Percentiles rank a stretch among this genome's conserved stretches.
phyloP scores from a whole-genome alignment of 495 filamentous ascomycete species.

The Daldinia concentrica region DNA sequence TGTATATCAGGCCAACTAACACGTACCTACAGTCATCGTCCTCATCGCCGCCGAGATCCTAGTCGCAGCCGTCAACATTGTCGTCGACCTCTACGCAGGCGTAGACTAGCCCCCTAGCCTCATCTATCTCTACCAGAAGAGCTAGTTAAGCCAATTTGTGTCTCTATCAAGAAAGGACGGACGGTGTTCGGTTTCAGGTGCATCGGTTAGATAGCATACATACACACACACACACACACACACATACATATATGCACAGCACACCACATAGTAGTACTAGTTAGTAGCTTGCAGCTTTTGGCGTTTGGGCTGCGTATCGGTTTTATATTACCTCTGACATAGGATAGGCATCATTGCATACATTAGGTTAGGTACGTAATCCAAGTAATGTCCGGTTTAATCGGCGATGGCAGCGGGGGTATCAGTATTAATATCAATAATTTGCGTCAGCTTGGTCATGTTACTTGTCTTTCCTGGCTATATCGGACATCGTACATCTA shows the following conservation, averaged over 20 bases:
- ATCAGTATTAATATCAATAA: neutral
- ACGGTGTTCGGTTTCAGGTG: constrained; percentile 10
- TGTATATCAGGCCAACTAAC: neutral
- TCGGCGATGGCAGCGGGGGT: neutral
- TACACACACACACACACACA: neutral
- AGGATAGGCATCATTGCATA: constrained; percentile 1
- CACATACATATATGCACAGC: neutral
- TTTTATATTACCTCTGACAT: neutral
- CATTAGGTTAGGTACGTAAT: neutral
- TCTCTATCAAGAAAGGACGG: constrained; percentile 2
- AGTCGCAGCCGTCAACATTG: constrained; percentile 92
- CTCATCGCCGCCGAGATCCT: constrained; percentile 96
- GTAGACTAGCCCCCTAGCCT: constrained; percentile 61
- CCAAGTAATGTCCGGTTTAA: neutral
- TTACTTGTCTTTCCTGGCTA: no score
- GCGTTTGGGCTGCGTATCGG: constrained; percentile 4
- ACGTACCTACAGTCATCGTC: constrained; percentile 73
- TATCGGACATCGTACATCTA: no score
- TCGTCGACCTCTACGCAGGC: constrained; percentile 92
- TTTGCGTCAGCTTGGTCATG: neutral
- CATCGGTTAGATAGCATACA: constrained; percentile 6
- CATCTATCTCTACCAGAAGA: neutral
- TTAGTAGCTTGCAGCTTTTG: constrained; percentile 1
- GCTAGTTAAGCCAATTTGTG: neutral
- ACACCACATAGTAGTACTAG: neutral